A percentile compares a stretch with the other conserved stretches of the same genome.
These are phyloP conservation scores for Pichia thaimueangensis DNA, from an alignment of 805 yeast genomes.

Conservation along the genomic window DNA sequence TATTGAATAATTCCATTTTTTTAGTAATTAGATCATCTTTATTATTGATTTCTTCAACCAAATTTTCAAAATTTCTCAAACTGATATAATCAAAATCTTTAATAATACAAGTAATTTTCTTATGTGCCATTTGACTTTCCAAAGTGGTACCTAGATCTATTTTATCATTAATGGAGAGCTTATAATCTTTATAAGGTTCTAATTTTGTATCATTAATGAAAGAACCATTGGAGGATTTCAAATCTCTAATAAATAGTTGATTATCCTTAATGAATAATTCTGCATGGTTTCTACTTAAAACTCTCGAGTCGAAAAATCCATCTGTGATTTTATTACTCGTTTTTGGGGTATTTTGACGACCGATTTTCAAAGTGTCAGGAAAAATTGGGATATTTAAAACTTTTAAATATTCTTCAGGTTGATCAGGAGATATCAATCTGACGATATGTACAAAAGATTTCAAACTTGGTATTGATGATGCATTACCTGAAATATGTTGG, in stretches of 20 bases:
- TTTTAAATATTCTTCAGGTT: conserved; percentile 58
- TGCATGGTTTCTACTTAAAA: conserved; percentile 90
- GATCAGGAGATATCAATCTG: conserved; percentile 71
- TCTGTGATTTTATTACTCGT: conserved; percentile 60
- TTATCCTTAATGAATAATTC: conserved; percentile 67
- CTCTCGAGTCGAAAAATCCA: conserved; percentile 92
- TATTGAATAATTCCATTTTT: conserved; percentile 29
- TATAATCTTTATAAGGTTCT: conserved; percentile 54
- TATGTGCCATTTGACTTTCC: conserved; percentile 60
- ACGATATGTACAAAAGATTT: conserved; percentile 47
- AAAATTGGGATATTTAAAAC: conserved; percentile 69
- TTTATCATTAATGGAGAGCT: conserved; percentile 72
- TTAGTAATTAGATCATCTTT: conserved; percentile 23
- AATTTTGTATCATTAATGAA: conserved; percentile 75
- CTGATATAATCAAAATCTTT: conserved; percentile 63
- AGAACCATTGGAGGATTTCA: conserved; percentile 92
- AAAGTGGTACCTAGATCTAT: conserved; percentile 93
- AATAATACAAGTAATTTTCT: conserved; percentile 78
- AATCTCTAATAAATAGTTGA: conserved; percentile 67
- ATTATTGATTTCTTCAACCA: conserved; percentile 22
- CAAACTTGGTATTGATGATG: conserved; percentile 2
- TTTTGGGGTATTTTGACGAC: conserved; percentile 76
- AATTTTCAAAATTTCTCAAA: conserved; percentile 26
- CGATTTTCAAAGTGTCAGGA: conserved; percentile 82
- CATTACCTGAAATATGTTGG: not conserved